phyloP scores from a whole-genome alignment of 139 green algal genomes.

The Chlorella sp. region DNA sequence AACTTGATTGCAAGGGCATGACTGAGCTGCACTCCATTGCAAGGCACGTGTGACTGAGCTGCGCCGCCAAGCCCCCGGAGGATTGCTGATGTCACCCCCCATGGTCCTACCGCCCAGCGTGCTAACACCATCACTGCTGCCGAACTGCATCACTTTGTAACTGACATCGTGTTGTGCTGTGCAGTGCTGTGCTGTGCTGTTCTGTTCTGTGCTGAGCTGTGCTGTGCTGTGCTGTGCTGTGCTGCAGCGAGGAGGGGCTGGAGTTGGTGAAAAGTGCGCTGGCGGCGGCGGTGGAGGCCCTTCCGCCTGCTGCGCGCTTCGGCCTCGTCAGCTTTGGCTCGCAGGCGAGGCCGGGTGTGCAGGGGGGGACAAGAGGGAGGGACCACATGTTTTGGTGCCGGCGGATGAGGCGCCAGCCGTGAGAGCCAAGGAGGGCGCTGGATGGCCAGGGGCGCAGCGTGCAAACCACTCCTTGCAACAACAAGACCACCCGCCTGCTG shows the following conservation, averaged over 20 bases:
- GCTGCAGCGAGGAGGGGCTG: conserved; percentile 67
- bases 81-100: background rate
- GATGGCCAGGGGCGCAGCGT: background rate
- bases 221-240: too few relatives aligned
- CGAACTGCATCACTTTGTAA: too few relatives aligned
- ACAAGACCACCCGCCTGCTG: background rate
- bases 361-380: background rate
- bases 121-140: too few relatives aligned
- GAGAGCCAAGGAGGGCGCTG: too few relatives aligned
- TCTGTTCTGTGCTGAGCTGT: too few relatives aligned
- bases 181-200: too few relatives aligned
- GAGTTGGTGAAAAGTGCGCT: conserved; percentile 78
- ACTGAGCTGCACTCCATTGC: too few relatives aligned
- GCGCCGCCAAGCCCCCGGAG: background rate
- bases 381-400: background rate
- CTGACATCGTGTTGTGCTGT: too few relatives aligned
- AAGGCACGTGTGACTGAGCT: background rate
- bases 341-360: conserved; percentile 44
- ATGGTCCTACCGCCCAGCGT: conserved; percentile 38
- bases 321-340: conserved; percentile 73
- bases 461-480: background rate
- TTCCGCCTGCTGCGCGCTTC: conserved; percentile 73
- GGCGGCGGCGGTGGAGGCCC: conserved; percentile 80
- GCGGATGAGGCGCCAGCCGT: background rate
- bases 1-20: too few relatives aligned